Conservation (phyloP, 225 moss, liverwort and hornwort species). For the Rhytidiadelphus loreus region DNA sequence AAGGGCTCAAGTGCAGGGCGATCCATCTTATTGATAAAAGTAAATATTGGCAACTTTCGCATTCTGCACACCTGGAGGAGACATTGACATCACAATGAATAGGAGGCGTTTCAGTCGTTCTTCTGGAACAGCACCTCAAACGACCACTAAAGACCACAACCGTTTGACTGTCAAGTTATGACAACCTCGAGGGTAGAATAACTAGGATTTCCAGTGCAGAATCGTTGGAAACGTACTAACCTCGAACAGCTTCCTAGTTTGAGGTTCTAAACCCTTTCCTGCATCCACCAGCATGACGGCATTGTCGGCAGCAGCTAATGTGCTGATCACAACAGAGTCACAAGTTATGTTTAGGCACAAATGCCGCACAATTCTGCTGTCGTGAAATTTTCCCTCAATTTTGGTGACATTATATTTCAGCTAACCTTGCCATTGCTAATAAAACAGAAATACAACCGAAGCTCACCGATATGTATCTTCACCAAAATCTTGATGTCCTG, state of each 20-base stretch:
- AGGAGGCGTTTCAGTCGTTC: not conserved
- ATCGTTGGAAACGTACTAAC: constrained; percentile 14
- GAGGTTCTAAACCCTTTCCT: constrained; percentile 94
- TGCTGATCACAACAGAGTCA: constrained; percentile 44
- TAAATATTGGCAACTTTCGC: constrained; percentile 92
- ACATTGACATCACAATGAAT: not conserved
- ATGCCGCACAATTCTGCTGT: not conserved
- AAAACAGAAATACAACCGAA: not conserved
- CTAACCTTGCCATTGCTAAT: not conserved
- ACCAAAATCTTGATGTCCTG: constrained; percentile 96
- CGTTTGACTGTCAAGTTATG: not conserved
- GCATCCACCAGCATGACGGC: constrained; percentile 94
- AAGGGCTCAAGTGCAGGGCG: constrained; percentile 90
- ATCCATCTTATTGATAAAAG: constrained; percentile 97
- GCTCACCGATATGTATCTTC: constrained; percentile 89
- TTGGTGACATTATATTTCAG: not conserved
- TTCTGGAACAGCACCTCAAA: not conserved
- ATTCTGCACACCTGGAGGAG: constrained; percentile 72
- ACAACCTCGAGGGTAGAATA: not conserved
- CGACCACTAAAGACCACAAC: not conserved
- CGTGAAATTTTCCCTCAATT: not conserved
- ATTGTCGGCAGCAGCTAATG: constrained; percentile 95
- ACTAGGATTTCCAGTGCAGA: not conserved
- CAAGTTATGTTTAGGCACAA: not conserved
- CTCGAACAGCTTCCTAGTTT: constrained; percentile 95